Conservation (phyloP, 306 rosid species). For the Chamaecrista fasciculata region DNA sequence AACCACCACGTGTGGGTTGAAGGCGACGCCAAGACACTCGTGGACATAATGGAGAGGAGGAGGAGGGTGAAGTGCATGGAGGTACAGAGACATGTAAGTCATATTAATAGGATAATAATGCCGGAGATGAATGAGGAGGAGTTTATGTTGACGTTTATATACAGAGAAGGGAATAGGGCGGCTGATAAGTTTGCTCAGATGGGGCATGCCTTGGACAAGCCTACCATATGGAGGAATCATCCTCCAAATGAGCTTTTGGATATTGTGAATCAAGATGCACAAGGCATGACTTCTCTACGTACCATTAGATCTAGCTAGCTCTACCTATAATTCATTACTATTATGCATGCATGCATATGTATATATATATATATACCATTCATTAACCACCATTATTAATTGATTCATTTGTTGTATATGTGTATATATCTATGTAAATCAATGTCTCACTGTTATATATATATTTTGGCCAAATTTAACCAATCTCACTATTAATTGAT, state of each 20-base stretch:
- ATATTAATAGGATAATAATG: conserved; percentile 41
- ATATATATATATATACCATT: too few species aligned
- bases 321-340: too few species aligned
- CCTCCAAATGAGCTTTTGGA: conserved; percentile 54
- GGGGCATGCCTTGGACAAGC: conserved; percentile 51
- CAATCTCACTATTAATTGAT: too few species aligned
- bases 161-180: conserved; percentile 69
- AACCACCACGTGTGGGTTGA: conserved; percentile 61
- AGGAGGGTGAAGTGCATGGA: conserved; percentile 50
- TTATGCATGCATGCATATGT: too few species aligned
- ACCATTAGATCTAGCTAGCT: conserved; percentile 29
- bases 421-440: too few species aligned
- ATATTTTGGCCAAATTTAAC: too few species aligned
- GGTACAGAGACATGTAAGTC: conserved; percentile 41
- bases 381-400: too few species aligned
- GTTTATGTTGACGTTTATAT: conserved; percentile 49
- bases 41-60: conserved; percentile 48
- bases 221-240: conserved; percentile 44
- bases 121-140: conserved; percentile 37
- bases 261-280: conserved; percentile 60
- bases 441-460: too few species aligned
- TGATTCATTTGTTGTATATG: too few species aligned
- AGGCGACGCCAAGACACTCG: conserved; percentile 65
- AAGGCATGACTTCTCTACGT: conserved; percentile 63
- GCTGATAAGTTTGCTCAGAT: conserved; percentile 72